Percentiles rank a stretch among this genome's conserved stretches.
Evolutionary conservation across 441 rosid species (phyloP).

Genomic region (Hura crepitans): DNA sequence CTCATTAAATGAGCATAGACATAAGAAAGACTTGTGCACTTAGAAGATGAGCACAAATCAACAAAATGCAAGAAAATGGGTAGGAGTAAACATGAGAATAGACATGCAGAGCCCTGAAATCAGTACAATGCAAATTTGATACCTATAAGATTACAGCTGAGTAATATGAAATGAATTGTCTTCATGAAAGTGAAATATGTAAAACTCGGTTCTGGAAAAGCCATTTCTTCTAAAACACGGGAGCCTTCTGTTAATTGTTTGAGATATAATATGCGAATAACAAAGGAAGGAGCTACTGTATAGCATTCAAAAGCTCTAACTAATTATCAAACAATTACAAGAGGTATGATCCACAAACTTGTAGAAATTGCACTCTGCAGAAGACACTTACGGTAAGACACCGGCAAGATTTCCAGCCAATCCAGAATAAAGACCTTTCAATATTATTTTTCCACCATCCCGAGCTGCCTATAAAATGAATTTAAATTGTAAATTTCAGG

Average conservation of each 20-base stretch:
- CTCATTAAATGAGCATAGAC: not conserved
- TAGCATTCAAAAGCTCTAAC: not conserved
- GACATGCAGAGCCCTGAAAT: not conserved
- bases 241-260: not conserved
- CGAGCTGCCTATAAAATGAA: slow-evolving; percentile 37
- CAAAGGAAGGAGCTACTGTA: not conserved
- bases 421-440: slow-evolving; percentile 52
- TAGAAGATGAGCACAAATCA: not conserved
- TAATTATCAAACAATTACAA: not conserved
- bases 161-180: not conserved
- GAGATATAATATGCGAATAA: not conserved
- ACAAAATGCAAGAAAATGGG: not conserved
- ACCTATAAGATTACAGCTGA: not conserved
- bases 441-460: slow-evolving; percentile 39
- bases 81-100: not conserved
- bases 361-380: not conserved
- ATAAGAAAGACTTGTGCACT: not conserved
- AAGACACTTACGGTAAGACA: slow-evolving; percentile 46
- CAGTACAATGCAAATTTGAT: not conserved
- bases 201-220: not conserved
- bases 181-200: not conserved
- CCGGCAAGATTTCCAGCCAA: slow-evolving; percentile 54
- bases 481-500: not conserved
- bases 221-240: not conserved
- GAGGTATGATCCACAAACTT: not conserved